Base-by-base conservation (phyloP, 805 yeast genomes). In the Cyberlindnera petersonii region DNA sequence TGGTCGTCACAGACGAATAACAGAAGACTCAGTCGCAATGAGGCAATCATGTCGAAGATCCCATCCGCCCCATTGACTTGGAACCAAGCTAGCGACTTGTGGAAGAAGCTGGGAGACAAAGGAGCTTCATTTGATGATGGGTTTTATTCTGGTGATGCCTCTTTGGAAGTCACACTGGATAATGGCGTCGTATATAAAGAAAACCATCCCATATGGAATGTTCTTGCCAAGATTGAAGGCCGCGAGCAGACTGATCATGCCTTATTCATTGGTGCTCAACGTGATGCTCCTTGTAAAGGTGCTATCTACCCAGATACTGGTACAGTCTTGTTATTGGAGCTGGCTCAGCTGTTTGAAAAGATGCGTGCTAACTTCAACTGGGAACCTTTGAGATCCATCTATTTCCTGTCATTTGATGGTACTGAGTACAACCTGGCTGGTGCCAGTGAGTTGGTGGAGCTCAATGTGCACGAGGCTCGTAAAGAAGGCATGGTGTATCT, bases 321-420 rank as follows among this genome's bases (percentile, higher is more conserved):
- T 1, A 79, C 93, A 2, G 77, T 82, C 0, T 65, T 82, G 1
- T 54, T 89, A 39, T 60, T 89, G 17, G 91, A 89, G 46, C 61
- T 89, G 42, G 76, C 85, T 9, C 75, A 82, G 40, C 58, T 84
- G 0, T 75, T 88, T 38, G 77, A 86, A 16, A 68, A 75, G 20
- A 64, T 88, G 59, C 79, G 75, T 42, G 68, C 76, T 37, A 68
- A 78, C 26, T 72, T 71, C 50, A 77, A 79, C 43, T 89, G 97
- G 97, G 66, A 69, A 32, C 97, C 98, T 0, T 60, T 87, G 27
- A 73, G 98, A 58, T 71, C 89, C 4, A 79, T 89, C 11, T 81
- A 82, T 53, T 88, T 89, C 63, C 77, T 78, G 0, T 85, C 95
- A 1, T 87, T 84, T 66, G 95, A 89, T 52, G 96, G 85, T 1